These are phyloP conservation scores for Myriangium duriaei DNA, from an alignment of 2,329 filamentous ascomycete genomes.

Conservation along the genomic window DNA sequence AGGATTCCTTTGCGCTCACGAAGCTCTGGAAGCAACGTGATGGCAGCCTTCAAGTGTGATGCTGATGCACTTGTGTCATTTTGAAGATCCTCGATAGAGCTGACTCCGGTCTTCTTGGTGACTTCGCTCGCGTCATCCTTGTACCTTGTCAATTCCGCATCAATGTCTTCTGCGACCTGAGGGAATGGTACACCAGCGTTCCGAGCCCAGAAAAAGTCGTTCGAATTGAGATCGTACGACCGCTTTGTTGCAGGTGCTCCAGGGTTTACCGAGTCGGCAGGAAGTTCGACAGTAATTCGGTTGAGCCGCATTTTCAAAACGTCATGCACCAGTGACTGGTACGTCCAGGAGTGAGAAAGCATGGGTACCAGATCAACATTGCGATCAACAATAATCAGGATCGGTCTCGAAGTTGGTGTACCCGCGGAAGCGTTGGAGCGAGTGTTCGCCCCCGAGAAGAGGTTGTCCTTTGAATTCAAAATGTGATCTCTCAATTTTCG, in stretches of 20 bases:
- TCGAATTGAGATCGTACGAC: constrained; percentile 76
- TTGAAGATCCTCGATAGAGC: constrained; percentile 82
- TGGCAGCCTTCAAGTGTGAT: constrained; percentile 89
- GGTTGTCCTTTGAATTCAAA: constrained; percentile 92
- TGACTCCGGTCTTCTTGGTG: constrained; percentile 87
- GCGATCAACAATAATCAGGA: constrained; percentile 85
- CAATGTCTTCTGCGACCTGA: constrained; percentile 91
- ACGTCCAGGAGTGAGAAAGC: constrained; percentile 93
- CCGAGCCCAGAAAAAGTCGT: constrained; percentile 92
- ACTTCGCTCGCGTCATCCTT: constrained; percentile 91
- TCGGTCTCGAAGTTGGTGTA: constrained; percentile 64
- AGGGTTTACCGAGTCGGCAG: constrained; percentile 63
- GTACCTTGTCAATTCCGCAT: constrained; percentile 83
- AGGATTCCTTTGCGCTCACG: constrained; percentile 83
- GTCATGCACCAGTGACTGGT: constrained; percentile 75
- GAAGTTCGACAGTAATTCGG: constrained; percentile 81
- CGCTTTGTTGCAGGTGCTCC: constrained; percentile 70
- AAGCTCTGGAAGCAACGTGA: constrained; percentile 82
- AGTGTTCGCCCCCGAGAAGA: constrained; percentile 62
- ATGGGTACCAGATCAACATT: constrained; percentile 94
- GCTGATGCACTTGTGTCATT: constrained; percentile 81
- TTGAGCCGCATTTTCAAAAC: constrained; percentile 74
- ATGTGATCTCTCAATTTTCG: constrained; percentile 93
- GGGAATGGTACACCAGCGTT: constrained; percentile 87
- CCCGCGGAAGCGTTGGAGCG: constrained; percentile 46